phyloP scores from a whole-genome alignment of 305 asterid species.

The Solanum aculeatissimum region DNA sequence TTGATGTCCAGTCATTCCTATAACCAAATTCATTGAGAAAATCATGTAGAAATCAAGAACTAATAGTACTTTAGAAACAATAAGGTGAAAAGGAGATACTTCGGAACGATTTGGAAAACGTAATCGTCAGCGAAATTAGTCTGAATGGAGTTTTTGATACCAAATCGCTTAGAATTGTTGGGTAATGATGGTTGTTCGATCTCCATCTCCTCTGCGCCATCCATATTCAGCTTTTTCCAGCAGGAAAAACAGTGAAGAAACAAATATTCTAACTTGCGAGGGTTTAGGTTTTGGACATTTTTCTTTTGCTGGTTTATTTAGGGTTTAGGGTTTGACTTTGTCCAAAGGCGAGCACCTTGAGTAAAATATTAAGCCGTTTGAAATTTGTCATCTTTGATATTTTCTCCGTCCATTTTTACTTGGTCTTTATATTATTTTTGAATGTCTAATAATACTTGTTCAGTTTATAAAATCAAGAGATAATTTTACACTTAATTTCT shows the following conservation, averaged over 20 bases:
- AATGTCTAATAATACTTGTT: no score
- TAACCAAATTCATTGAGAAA: not conserved
- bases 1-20: conserved; percentile 80
- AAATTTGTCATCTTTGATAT: no score
- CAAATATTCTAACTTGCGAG: not conserved
- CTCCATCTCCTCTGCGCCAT: conserved; percentile 44
- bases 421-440: no score
- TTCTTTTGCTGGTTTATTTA: not conserved
- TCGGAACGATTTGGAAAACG: conserved; percentile 71
- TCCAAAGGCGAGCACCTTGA: not conserved
- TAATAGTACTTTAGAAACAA: no score
- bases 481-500: no score
- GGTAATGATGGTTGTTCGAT: conserved; percentile 27
- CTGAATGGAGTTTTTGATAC: conserved; percentile 67
- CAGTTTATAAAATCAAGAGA: no score
- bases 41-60: no score
- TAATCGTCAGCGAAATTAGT: conserved; percentile 90
- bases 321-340: not conserved
- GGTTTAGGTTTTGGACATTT: not conserved
- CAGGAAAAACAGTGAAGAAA: not conserved
- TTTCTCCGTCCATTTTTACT: no score
- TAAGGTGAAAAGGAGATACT: conserved; percentile 15
- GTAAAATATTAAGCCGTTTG: no score
- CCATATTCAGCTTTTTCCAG: conserved; percentile 14
- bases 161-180: conserved; percentile 33